These are phyloP conservation scores for Daedaleopsis sinensis DNA, from an alignment of 768 basidiomycete species.

Conservation along the genomic window DNA sequence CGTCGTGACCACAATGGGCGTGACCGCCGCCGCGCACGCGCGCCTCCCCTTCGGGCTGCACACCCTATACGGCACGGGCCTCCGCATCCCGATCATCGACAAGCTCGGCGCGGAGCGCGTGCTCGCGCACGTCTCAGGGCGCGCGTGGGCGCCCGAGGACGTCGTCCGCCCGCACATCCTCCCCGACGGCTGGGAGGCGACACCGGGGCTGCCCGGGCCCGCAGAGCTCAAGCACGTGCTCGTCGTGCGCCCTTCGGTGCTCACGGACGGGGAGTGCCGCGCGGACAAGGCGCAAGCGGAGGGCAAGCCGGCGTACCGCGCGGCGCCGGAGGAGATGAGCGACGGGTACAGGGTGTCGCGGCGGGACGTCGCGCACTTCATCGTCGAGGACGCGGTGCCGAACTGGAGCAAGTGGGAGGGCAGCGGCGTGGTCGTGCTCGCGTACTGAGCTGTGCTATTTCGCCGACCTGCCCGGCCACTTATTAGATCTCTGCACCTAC, in stretches of 20 bases:
- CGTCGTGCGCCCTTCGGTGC: constrained; percentile 57
- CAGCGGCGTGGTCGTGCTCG: constrained; percentile 47
- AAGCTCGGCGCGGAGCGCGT: constrained; percentile 63
- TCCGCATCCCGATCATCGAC: constrained; percentile 55
- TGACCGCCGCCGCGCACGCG: constrained; percentile 48
- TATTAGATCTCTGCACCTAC: too few relatives aligned
- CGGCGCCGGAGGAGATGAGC: constrained; percentile 30
- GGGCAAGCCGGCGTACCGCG: constrained; percentile 43
- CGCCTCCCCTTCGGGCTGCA: constrained; percentile 51
- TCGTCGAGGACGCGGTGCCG: constrained; percentile 48
- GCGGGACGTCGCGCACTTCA: constrained; percentile 67
- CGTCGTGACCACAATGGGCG: constrained; percentile 53
- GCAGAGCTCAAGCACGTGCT: constrained; percentile 50
- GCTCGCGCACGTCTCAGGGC: constrained; percentile 50
- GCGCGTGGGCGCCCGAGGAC: constrained; percentile 53
- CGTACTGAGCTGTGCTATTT: constrained; percentile 40
- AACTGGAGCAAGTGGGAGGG: constrained; percentile 58
- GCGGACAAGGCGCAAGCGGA: constrained; percentile 31
- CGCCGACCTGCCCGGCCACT: too few relatives aligned
- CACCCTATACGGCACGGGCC: constrained; percentile 49
- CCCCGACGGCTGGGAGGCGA: constrained; percentile 45
- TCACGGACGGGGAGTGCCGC: constrained; percentile 59
- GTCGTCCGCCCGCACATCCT: constrained; percentile 44
- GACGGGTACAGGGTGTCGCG: constrained; percentile 58
- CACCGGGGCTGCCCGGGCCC: constrained; percentile 42